Conservation (phyloP, 163 green algal species). For the Trebouxiophyceae sp. region DNA sequence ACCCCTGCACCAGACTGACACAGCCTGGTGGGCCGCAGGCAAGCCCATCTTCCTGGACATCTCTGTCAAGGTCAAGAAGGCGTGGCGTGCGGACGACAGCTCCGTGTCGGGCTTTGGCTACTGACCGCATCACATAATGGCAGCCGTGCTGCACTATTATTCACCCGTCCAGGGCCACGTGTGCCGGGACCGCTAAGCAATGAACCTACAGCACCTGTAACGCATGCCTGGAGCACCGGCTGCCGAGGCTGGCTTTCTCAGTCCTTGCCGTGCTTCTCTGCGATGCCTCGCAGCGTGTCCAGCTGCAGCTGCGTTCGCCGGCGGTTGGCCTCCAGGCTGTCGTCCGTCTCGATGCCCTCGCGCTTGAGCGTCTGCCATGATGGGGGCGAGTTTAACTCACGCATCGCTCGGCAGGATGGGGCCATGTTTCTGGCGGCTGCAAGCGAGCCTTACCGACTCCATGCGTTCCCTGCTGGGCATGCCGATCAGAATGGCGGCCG, state of each 20-base stretch:
- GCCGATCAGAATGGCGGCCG: not conserved
- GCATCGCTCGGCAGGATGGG: not conserved
- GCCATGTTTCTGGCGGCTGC: too few species aligned
- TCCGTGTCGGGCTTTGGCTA: slow-evolving; percentile 12
- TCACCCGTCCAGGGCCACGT: not conserved
- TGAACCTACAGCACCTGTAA: not conserved
- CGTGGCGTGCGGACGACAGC: slow-evolving; percentile 23
- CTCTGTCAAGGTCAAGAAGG: slow-evolving; percentile 29
- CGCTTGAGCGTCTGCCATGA: not conserved
- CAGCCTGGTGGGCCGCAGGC: slow-evolving; percentile 1
- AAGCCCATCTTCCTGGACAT: slow-evolving; percentile 32
- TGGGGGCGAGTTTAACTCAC: not conserved
- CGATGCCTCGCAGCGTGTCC: too few species aligned
- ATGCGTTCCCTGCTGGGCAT: not conserved
- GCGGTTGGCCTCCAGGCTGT: not conserved
- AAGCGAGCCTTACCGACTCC: not conserved
- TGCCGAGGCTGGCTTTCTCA: not conserved
- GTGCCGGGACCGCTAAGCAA: not conserved
- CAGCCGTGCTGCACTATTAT: too few species aligned
- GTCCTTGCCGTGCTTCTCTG: too few species aligned
- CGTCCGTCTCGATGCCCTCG: not conserved
- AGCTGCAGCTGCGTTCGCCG: not conserved
- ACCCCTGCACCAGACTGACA: not conserved
- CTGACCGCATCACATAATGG: slow-evolving; percentile 3
- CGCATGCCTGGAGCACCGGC: not conserved